Evolutionary conservation across 2,329 filamentous ascomycete species (phyloP).

Genomic region (Sclerotiophoma versabilis): DNA sequence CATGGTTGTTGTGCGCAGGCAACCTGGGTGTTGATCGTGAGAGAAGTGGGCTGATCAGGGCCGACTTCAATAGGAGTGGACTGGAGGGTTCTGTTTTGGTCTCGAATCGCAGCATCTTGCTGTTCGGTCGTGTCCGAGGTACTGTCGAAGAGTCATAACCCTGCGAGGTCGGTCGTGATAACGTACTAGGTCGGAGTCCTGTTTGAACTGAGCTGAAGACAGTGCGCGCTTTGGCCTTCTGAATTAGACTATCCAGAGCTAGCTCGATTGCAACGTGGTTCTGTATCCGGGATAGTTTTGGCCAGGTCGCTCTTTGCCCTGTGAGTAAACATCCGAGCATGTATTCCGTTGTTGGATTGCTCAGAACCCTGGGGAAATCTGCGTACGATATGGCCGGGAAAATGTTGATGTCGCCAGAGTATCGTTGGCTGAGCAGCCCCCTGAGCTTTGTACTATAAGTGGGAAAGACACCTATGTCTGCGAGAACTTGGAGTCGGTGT

Average conservation of each 20-base stretch:
- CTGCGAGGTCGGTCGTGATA: conserved; percentile 36
- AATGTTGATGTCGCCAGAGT: conserved; percentile 95
- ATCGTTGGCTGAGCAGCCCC: conserved; percentile 86
- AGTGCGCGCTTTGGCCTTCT: conserved; percentile 70
- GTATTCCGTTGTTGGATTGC: conserved; percentile 85
- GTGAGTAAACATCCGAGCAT: conserved; percentile 79
- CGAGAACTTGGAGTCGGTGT: conserved; percentile 79
- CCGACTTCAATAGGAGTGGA: conserved; percentile 25
- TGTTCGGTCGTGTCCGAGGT: conserved; percentile 25
- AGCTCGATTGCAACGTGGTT: conserved; percentile 90
- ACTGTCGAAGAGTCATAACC: conserved; percentile 27
- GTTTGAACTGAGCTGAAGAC: conserved; percentile 73
- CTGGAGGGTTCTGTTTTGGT: conserved; percentile 28
- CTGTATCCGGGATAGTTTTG: conserved; percentile 81
- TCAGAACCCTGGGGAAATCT: conserved; percentile 78
- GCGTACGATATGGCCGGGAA: conserved; percentile 78
- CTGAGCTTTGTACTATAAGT: conserved; percentile 78
- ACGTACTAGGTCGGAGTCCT: conserved; percentile 34
- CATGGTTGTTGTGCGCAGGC: conserved; percentile 8
- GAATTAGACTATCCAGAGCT: conserved; percentile 78
- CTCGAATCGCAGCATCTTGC: conserved; percentile 34
- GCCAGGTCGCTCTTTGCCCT: conserved; percentile 91
- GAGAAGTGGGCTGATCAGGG: conserved; percentile 27
- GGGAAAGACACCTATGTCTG: conserved; percentile 81
- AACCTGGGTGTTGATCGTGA: conserved; percentile 19